These are phyloP conservation scores for Exophiala sp. DNA, from an alignment of 2,329 filamentous ascomycete species.

Conservation along the genomic window DNA sequence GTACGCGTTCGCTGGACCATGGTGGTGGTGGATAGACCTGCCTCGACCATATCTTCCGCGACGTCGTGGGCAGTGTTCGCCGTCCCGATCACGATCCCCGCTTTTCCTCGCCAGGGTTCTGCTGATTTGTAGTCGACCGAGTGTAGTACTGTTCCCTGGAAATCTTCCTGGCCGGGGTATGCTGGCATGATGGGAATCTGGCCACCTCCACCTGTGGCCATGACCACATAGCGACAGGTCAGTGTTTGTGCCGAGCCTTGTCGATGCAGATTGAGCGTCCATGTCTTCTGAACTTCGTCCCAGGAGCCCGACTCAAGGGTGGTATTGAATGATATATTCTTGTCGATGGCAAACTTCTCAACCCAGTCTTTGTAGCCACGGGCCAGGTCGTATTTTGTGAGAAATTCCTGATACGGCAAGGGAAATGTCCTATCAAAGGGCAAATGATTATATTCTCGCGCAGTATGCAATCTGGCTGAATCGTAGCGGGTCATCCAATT, in stretches of 20 bases:
- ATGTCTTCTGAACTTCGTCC: slow-evolving; percentile 37
- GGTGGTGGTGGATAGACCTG: slow-evolving; percentile 41
- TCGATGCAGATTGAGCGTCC: slow-evolving; percentile 37
- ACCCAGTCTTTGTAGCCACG: slow-evolving; percentile 21
- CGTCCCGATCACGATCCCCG: slow-evolving; percentile 46
- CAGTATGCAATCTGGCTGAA: slow-evolving; percentile 36
- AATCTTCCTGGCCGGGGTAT: slow-evolving; percentile 31
- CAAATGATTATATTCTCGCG: slow-evolving; percentile 22
- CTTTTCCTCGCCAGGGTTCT: slow-evolving; percentile 38
- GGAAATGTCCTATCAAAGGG: slow-evolving; percentile 31
- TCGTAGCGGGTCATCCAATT: slow-evolving; percentile 48
- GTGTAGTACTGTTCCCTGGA: slow-evolving; percentile 38
- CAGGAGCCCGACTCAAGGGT: slow-evolving; percentile 40
- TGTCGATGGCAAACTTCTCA: slow-evolving; percentile 26
- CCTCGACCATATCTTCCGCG: slow-evolving; percentile 46
- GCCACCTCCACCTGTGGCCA: slow-evolving; percentile 25
- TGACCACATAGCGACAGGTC: slow-evolving; percentile 1
- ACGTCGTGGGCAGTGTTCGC: slow-evolving; percentile 50
- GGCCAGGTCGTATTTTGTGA: slow-evolving; percentile 28
- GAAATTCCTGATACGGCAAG: slow-evolving; percentile 23
- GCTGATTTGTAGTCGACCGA: slow-evolving; percentile 35
- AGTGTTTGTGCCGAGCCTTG: slow-evolving; percentile 12
- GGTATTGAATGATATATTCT: slow-evolving; percentile 44
- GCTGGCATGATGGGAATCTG: slow-evolving; percentile 31
- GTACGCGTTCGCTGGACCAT: slow-evolving; percentile 47